Evolutionary conservation across 2,329 filamentous ascomycete genomes (phyloP).

Genomic region (Trichoderma atrobrunneum): DNA sequence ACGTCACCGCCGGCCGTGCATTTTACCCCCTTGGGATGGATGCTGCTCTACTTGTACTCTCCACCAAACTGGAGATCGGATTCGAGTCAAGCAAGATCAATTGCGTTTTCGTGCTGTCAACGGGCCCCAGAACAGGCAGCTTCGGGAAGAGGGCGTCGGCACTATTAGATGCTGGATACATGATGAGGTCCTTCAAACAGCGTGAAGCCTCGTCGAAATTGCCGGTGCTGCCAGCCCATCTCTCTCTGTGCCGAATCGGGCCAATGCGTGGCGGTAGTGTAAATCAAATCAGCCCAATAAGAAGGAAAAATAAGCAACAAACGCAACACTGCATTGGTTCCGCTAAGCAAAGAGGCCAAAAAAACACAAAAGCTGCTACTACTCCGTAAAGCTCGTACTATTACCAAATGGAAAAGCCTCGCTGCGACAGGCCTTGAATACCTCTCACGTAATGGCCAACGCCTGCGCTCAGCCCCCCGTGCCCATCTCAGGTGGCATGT

Average conservation of each 20-base stretch:
- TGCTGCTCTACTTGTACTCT: neutral
- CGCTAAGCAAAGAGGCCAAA: neutral
- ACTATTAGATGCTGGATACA: neutral
- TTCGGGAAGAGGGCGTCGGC: neutral
- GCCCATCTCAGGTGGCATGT: slow-evolving; percentile 11
- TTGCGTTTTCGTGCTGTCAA: neutral
- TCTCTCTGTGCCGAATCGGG: neutral
- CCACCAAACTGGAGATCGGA: slow-evolving; percentile 1
- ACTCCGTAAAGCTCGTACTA: neutral
- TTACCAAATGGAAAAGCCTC: slow-evolving; percentile 20
- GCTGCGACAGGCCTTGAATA: slow-evolving; percentile 17
- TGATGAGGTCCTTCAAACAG: neutral
- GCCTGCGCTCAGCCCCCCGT: neutral
- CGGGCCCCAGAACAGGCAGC: neutral
- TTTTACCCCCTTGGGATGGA: neutral
- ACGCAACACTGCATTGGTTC: neutral
- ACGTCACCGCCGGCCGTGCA: slow-evolving; percentile 6
- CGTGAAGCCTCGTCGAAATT: neutral
- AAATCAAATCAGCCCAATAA: neutral
- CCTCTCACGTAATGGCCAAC: slow-evolving; percentile 20
- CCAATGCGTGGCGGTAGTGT: neutral
- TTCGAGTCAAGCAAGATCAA: neutral
- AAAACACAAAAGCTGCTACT: neutral
- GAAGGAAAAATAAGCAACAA: neutral
- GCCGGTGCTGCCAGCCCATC: neutral